These are phyloP conservation scores for Phytopythium aichiense DNA, from an alignment of 352 stramenopile species.

Conservation along the genomic window DNA sequence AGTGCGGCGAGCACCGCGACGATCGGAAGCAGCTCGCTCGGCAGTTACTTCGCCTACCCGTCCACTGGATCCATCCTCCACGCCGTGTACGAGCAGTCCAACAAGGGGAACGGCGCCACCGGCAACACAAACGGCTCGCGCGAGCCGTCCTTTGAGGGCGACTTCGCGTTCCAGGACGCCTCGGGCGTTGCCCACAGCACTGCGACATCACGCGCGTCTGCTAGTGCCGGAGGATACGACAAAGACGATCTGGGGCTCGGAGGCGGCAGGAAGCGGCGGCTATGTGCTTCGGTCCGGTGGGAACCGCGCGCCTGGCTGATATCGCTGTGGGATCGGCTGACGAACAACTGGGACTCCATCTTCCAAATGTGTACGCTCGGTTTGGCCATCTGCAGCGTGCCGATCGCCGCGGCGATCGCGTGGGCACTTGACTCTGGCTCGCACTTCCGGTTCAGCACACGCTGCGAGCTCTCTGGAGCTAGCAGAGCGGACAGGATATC, in stretches of 20 bases:
- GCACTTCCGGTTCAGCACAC: slow-evolving; percentile 29
- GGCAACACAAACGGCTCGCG: slow-evolving; percentile 16
- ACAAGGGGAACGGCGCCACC: slow-evolving; percentile 17
- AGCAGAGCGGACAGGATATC: slow-evolving; percentile 21
- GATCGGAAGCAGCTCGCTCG: slow-evolving; percentile 2
- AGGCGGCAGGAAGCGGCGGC: background rate
- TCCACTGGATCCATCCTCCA: slow-evolving; percentile 19
- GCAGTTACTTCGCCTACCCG: slow-evolving; percentile 4
- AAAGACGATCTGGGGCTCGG: slow-evolving; percentile 7
- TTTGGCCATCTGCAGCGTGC: slow-evolving; percentile 45
- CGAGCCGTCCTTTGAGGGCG: slow-evolving; percentile 21
- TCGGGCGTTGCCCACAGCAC: slow-evolving; percentile 14
- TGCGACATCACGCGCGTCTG: slow-evolving; percentile 12
- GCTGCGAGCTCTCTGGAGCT: slow-evolving; percentile 36
- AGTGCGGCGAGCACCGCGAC: background rate
- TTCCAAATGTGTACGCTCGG: slow-evolving; percentile 53
- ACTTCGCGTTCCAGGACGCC: slow-evolving; percentile 23
- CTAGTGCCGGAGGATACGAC: slow-evolving; percentile 9
- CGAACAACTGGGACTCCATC: slow-evolving; percentile 74
- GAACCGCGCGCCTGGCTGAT: slow-evolving; percentile 18
- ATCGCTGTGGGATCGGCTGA: slow-evolving; percentile 49
- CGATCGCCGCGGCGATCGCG: slow-evolving; percentile 32
- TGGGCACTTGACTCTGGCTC: slow-evolving; percentile 26
- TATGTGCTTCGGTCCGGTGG: slow-evolving; percentile 9
- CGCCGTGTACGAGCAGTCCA: slow-evolving; percentile 19